Percentiles rank a stretch among this genome's conserved stretches.
phyloP scores from a whole-genome alignment of 176 grass and related monocot genomes.

The Lolium multiflorum region DNA sequence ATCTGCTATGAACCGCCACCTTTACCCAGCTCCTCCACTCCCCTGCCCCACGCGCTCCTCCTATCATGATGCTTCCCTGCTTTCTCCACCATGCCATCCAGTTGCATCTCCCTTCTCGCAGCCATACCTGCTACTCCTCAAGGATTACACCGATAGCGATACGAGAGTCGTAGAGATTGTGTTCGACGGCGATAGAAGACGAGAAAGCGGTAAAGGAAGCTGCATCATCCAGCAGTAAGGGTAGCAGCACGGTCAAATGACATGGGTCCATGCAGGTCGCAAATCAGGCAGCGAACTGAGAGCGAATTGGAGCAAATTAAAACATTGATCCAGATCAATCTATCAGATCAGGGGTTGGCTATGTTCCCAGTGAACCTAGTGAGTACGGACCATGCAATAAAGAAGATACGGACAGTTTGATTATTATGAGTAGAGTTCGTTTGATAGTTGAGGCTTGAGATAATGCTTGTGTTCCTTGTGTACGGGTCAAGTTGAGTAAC shows the following conservation, averaged over 20 bases:
- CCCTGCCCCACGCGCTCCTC: background rate
- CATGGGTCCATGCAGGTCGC: background rate
- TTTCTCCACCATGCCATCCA: background rate
- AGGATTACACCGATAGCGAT: background rate
- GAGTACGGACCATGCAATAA: background rate
- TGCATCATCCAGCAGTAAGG: background rate
- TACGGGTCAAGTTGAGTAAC: background rate
- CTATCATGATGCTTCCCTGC: conserved; percentile 1
- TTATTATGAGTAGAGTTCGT: background rate
- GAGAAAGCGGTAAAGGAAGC: background rate
- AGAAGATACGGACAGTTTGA: conserved; percentile 8
- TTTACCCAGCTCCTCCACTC: too few species aligned
- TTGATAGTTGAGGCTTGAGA: background rate
- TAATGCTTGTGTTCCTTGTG: background rate
- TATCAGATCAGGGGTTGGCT: background rate
- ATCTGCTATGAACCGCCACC: background rate
- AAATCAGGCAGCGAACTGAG: background rate
- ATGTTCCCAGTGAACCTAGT: background rate
- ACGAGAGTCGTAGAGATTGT: background rate
- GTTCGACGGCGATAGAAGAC: background rate
- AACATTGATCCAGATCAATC: background rate
- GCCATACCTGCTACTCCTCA: background rate
- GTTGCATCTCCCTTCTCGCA: background rate
- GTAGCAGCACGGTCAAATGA: background rate
- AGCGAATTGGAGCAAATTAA: background rate